Base-by-base conservation (phyloP, 805 yeast species). In the Starmera quercuum region DNA sequence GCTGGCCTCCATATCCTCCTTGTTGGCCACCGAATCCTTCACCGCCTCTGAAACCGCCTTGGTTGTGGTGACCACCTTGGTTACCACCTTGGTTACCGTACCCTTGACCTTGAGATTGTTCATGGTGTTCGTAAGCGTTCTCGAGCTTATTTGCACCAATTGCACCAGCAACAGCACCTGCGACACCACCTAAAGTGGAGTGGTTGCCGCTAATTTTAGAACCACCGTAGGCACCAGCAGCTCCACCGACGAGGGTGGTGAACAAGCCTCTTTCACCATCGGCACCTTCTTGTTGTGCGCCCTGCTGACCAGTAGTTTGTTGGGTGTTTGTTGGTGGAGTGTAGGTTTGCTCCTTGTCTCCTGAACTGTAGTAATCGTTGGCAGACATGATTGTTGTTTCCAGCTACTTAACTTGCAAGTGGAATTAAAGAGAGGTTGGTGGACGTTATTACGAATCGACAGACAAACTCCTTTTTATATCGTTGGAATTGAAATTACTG, bases 161-260 rank as follows among this genome's bases (percentile, higher is more conserved):
- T 4, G 75, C 75, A 47, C 78, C 77, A 20, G 61, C 67, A 39
- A 73, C 35, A 28, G 71, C 75, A 48, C 78, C 78, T 15, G 63
- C 64, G 36, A 70, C 53, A 31, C 67, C 66, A 32, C 73, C 71
- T 16, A 71, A 39, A 14, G 51, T 53, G 7, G 55, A 46, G 32
- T 56, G 60, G 9, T 48, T 37, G 21, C 65, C 63, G 30, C 66
- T 59, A 11, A 65, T 25, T 41, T 67, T 63, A 19, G 64, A 54
- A 41, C 77, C 77, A 46, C 69, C 75, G 42, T 53, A 61, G 14
- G 73, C 77, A 51, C 77, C 77, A 28, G 69, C 72, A 36, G 66
- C 64, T 41, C 72, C 76, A 46, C 78, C 78, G 12, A 60, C 56
- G 19, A 71, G 49, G 20, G 68, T 59, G 16, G 74, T 53, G 10